Base-by-base conservation (phyloP, 495 filamentous ascomycete genomes). In the Hypoxylon crocopeplum region DNA sequence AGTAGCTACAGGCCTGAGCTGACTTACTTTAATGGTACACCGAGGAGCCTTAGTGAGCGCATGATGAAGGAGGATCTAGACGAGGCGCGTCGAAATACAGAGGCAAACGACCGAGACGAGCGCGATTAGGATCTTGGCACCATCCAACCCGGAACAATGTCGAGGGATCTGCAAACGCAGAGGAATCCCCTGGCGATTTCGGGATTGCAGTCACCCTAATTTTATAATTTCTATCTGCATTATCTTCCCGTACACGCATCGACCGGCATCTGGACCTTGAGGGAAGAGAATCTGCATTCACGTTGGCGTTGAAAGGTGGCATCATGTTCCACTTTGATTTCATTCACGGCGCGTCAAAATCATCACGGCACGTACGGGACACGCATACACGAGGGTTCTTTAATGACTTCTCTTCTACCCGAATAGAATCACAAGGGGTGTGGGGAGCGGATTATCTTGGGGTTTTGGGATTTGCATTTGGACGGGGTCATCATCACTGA, bases 31-130 rank as follows among this genome's bases (percentile, higher is more conserved):
- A 63, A 59, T 8, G 71, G 70, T 6, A 70, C 66, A 25, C 72
- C 78, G 13, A 66, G 65, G 21, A 79, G 75, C 48, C 68, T 81
- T 20, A 69, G 75, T 38, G 74, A 80, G 69, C 65, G 72, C 33
- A 41, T 80, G 52, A 72, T 76, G 24, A 55, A 75, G 36, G 78
- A 79, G 49, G 78, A 79, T 32, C 38, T 59, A 21, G 53, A 57
- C 20, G 59, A 63, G 38, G 50, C 58, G 19, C 59, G 51, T 22
- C 56, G 46, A 49, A 59, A 46, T 46, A 52, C 45, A 19, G 47
- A 64, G 27, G 36, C 49, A 36, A 64, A 61, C 41, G n/a, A n/a
- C n/a, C n/a, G n/a, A n/a, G n/a, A n/a, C n/a, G 37, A 38, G 36
- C 40, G 29, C 25, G 15, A 37, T 39, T 58, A 40, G 48, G 25